Conservation (phyloP, 2,329 filamentous ascomycete species). For the Colletotrichum sp. region DNA sequence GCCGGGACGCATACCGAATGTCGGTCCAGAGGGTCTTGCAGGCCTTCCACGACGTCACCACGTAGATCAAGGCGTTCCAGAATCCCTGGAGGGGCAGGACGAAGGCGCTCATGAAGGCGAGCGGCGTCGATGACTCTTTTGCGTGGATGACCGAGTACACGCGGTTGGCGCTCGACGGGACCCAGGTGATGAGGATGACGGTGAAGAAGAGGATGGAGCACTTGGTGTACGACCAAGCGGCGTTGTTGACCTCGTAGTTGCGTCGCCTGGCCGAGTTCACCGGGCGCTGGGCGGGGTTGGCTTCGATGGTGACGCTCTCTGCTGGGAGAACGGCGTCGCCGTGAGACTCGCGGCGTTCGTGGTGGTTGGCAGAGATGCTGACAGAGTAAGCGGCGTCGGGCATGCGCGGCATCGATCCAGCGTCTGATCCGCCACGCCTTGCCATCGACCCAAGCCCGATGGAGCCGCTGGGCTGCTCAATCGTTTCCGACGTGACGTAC, state of each 20-base stretch:
- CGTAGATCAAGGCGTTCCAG: constrained; percentile 84
- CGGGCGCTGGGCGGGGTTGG: constrained; percentile 25
- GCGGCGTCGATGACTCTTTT: constrained; percentile 54
- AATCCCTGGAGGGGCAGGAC: constrained; percentile 84
- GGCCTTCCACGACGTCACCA: constrained; percentile 70
- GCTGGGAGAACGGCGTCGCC: constrained; percentile 32
- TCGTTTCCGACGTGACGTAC: constrained; percentile 61
- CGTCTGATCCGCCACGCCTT: constrained; percentile 25
- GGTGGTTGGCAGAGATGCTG: constrained; percentile 44
- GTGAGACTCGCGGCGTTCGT: constrained; percentile 25
- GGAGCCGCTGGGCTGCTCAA: constrained; percentile 27
- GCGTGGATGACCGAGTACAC: constrained; percentile 71
- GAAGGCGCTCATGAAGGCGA: constrained; percentile 74
- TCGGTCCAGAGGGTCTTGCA: constrained; percentile 55
- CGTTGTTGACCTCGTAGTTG: constrained; percentile 62
- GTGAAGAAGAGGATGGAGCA: constrained; percentile 75
- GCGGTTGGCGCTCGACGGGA: constrained; percentile 79
- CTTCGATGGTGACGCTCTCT: constrained; percentile 25
- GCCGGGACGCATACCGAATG: constrained; percentile 30
- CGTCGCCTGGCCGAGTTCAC: constrained; percentile 36
- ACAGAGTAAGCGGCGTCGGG: constrained; percentile 43
- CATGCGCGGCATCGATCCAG: neutral
- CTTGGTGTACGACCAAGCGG: constrained; percentile 73
- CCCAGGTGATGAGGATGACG: constrained; percentile 75
- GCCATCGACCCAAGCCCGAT: constrained; percentile 39